phyloP scores from a whole-genome alignment of 176 grass and related monocot genomes.

The Areca catechu region DNA sequence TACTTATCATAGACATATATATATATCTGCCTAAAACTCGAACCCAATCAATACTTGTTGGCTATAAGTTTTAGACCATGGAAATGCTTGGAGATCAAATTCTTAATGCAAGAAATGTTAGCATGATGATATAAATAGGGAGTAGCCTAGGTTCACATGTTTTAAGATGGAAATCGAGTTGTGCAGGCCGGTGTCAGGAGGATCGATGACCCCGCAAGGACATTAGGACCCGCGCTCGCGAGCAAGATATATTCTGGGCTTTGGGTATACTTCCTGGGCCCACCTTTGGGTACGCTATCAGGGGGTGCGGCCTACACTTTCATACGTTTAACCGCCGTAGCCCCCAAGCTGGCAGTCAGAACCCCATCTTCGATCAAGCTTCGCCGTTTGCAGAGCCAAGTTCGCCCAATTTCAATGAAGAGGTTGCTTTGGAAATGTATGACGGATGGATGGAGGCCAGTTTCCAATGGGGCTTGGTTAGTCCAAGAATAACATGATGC shows the following conservation, averaged over 20 bases:
- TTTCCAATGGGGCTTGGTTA: too few species aligned
- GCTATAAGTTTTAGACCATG: too few species aligned
- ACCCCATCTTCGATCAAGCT: constrained; percentile 78
- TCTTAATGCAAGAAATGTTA: too few species aligned
- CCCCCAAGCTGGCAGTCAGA: constrained; percentile 5
- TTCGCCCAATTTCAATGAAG: too few species aligned
- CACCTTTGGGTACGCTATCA: constrained; percentile 52
- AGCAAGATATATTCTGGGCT: constrained; percentile 62
- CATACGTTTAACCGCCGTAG: constrained; percentile 43
- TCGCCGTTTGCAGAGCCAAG: constrained; percentile 71
- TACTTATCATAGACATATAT: too few species aligned
- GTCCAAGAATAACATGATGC: too few species aligned
- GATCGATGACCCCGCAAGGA: constrained; percentile 96
- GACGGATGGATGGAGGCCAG: too few species aligned
- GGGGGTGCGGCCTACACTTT: constrained; percentile 61
- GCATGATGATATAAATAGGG: constrained; percentile 11
- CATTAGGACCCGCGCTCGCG: constrained; percentile 80
- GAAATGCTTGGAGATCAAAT: too few species aligned
- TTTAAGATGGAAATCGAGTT: too few species aligned
- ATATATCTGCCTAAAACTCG: too few species aligned
- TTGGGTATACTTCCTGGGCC: constrained; percentile 91
- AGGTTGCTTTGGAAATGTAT: too few species aligned
- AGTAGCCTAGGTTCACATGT: constrained; percentile 9
- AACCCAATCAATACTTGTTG: too few species aligned
- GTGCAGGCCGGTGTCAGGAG: constrained; percentile 90